phyloP scores from a whole-genome alignment of 2,329 filamentous ascomycete genomes.

The Hymenotorrendiella dingleyae region DNA sequence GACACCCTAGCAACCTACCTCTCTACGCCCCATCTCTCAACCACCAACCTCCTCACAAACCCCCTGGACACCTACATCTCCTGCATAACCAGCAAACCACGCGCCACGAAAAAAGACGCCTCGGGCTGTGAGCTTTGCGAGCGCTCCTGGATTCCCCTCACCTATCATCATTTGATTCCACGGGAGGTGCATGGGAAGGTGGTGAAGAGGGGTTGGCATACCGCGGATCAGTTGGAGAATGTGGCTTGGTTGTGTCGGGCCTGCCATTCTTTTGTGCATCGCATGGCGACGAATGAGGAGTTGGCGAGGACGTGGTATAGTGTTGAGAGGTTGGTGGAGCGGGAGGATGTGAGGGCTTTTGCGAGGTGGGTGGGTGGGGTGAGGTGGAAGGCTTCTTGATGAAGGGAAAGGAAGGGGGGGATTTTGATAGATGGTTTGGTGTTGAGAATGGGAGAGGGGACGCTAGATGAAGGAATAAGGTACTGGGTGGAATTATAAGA shows the following conservation, averaged over 20 bases:
- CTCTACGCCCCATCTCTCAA: slow-evolving; percentile 38
- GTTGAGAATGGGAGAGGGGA: too few relatives aligned
- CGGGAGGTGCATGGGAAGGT: slow-evolving; percentile 69
- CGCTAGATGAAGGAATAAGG: too few relatives aligned
- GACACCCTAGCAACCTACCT: slow-evolving; percentile 65
- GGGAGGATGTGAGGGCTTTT: slow-evolving; percentile 68
- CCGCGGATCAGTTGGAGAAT: slow-evolving; percentile 65
- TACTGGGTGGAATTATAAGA: too few relatives aligned
- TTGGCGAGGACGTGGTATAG: slow-evolving; percentile 68
- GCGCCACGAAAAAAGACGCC: slow-evolving; percentile 45
- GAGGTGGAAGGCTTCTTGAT: slow-evolving; percentile 71
- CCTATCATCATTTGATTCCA: slow-evolving; percentile 86
- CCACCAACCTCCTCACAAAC: slow-evolving; percentile 52
- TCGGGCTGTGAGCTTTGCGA: slow-evolving; percentile 70
- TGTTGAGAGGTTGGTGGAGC: slow-evolving; percentile 61
- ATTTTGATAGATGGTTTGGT: not conserved
- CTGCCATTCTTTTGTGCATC: slow-evolving; percentile 77
- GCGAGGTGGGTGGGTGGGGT: slow-evolving; percentile 67
- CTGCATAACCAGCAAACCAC: slow-evolving; percentile 51
- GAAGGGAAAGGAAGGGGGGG: too few relatives aligned
- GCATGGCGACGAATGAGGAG: slow-evolving; percentile 69
- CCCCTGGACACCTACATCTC: slow-evolving; percentile 58
- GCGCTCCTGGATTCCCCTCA: slow-evolving; percentile 67
- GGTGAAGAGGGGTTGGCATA: slow-evolving; percentile 73
- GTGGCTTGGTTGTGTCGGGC: slow-evolving; percentile 83